A percentile compares a stretch with the other conserved stretches of the same genome.
Evolutionary conservation across 2,329 filamentous ascomycete genomes (phyloP).

Genomic region (Escovopsis weberi): DNA sequence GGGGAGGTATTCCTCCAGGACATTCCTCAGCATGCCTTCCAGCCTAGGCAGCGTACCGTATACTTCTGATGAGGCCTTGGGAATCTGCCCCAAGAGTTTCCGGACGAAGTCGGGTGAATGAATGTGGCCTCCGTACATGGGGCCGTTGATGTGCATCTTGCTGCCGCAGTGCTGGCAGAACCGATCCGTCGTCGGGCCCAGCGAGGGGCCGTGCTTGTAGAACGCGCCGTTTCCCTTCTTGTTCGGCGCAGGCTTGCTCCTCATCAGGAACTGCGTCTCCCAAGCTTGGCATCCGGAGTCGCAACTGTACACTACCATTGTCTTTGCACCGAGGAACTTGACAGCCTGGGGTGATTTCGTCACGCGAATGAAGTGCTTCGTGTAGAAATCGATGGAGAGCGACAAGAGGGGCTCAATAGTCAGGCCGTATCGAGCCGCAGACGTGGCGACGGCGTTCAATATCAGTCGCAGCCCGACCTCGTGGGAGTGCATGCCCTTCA

Average conservation of each 20-base stretch:
- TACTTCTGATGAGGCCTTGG: slow-evolving; percentile 47
- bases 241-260: slow-evolving; percentile 49
- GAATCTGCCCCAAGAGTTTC: slow-evolving; percentile 59
- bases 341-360: slow-evolving; percentile 68
- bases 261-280: slow-evolving; percentile 66
- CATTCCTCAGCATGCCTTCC: slow-evolving; percentile 82
- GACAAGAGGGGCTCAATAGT: slow-evolving; percentile 83
- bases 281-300: slow-evolving; percentile 85
- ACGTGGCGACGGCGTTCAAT: slow-evolving; percentile 63
- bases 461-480: slow-evolving; percentile 82
- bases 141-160: slow-evolving; percentile 77
- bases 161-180: slow-evolving; percentile 72
- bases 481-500: slow-evolving; percentile 76
- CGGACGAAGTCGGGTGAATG: slow-evolving; percentile 76
- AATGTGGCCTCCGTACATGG: slow-evolving; percentile 86
- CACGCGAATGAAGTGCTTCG: slow-evolving; percentile 74
- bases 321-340: slow-evolving; percentile 81
- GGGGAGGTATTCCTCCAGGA: slow-evolving; percentile 55
- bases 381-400: slow-evolving; percentile 92
- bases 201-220: slow-evolving; percentile 65
- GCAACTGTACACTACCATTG: slow-evolving; percentile 86
- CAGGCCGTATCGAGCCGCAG: slow-evolving; percentile 74
- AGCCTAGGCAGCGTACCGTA: slow-evolving; percentile 75
- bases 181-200: slow-evolving; percentile 51
- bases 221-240: slow-evolving; percentile 56